Base-by-base conservation (phyloP, 2,329 filamentous ascomycete species). In the Fusarium graminum region DNA sequence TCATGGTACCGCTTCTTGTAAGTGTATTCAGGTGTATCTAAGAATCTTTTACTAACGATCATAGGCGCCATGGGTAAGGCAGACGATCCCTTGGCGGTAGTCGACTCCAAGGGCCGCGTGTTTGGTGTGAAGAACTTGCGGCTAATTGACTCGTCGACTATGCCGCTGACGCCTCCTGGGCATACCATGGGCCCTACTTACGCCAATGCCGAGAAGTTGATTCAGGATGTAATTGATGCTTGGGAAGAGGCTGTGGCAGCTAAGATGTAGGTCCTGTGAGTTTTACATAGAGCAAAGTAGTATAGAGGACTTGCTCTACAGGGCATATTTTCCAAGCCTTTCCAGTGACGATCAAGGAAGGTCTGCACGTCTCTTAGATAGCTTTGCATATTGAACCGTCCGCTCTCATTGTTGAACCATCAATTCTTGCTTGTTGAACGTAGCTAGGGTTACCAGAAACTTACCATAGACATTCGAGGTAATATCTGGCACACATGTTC, bases 171-270 rank as follows among this genome's bases (percentile, higher is more conserved):
- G 25, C 47, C 47, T 0, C 47, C 47, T 30, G 47, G 47, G n/a
- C 47, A 51, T 17, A 51, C 47, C 4, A 51, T 51, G 47, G 47
- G 47, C 8, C 47, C 47, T 6, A 51, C 47, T 7, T 51, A 51
- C 29, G 47, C 25, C 4, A 51, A 51, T 25, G 47, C 47, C 4
- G 47, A 51, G 36, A 51, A 51, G n/a, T 51, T 51, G 25, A 28
- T 51, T 8, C 36, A 43, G 6, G 47, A 51, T 29, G 29, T 51
- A 6, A n/a, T 51, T 3, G 28, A 51, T n/a, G 36, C 47, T 8
- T 51, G 43, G 12, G 16, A n/a, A 34, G 14, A 7, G 14, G 14
- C 32, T 6, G 22, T 6, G 22, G 22, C 22, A 22, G 22, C 22
- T 22, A 22, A 22, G 22, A 6, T 6, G 22, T 22, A 22, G 22